These are phyloP conservation scores for Phytophthora sansomeana DNA, from an alignment of 352 stramenopile species.

Conservation along the genomic window DNA sequence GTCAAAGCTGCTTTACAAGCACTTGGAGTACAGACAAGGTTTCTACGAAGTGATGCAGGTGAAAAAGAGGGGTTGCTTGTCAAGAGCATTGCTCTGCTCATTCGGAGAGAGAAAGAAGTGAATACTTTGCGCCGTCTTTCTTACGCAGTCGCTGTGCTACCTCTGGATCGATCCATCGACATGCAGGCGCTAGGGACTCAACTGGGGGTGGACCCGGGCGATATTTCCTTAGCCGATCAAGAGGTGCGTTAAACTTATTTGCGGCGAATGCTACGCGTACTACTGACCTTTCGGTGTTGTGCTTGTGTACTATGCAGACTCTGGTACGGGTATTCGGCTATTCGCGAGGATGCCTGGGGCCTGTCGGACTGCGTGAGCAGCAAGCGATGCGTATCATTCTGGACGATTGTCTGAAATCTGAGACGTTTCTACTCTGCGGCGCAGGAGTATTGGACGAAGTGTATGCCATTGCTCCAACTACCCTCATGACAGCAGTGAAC, in stretches of 20 bases:
- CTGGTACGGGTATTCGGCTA: conserved; percentile 77
- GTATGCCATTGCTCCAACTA: conserved; percentile 49
- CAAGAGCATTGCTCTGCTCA: conserved; percentile 69
- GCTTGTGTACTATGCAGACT: conserved; percentile 33
- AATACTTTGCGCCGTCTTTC: background rate
- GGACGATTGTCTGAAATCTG: conserved; percentile 39
- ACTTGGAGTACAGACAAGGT: conserved; percentile 31
- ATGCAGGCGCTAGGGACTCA: conserved; percentile 47
- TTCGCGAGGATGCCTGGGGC: conserved; percentile 62
- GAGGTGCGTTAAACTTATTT: conserved; percentile 40
- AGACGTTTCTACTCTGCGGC: conserved; percentile 55
- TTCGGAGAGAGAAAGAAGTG: conserved; percentile 23
- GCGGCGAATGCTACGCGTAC: background rate
- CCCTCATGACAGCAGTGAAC: conserved; percentile 19
- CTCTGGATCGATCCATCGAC: conserved; percentile 60
- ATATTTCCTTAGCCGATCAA: conserved; percentile 58
- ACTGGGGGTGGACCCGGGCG: conserved; percentile 30
- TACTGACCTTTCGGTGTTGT: conserved; percentile 8
- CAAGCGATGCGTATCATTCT: conserved; percentile 57
- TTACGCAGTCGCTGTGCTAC: conserved; percentile 62
- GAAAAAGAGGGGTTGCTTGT: conserved; percentile 48
- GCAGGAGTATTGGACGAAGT: conserved; percentile 54
- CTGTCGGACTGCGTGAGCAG: conserved; percentile 68
- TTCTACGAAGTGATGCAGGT: conserved; percentile 35
- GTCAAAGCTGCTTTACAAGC: conserved; percentile 45